phyloP scores from a whole-genome alignment of 164 flowering plant species.

The Nelumbo lutea region DNA sequence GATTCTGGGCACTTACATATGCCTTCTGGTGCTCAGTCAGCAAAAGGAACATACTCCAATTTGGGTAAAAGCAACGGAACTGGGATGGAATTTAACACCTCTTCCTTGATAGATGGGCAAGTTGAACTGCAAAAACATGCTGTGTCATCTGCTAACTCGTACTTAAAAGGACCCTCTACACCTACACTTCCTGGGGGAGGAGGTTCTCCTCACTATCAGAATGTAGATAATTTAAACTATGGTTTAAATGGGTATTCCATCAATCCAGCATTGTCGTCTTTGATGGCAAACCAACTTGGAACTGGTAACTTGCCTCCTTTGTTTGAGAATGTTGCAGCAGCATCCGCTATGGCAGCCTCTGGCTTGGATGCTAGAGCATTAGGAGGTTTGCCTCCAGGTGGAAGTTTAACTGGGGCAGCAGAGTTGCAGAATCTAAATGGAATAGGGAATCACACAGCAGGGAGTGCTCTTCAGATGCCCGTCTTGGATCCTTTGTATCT shows the following conservation, averaged over 20 bases:
- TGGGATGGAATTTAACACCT: constrained; percentile 24
- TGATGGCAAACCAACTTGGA: constrained; percentile 51
- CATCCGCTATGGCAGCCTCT: constrained; percentile 39
- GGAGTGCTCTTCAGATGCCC: constrained; percentile 40
- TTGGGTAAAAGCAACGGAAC: constrained; percentile 26
- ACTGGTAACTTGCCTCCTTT: constrained; percentile 50
- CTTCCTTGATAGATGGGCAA: constrained; percentile 31
- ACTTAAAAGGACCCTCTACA: constrained; percentile 33
- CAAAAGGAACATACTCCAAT: constrained; percentile 23
- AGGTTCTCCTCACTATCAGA: constrained; percentile 50
- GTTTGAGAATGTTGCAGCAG: constrained; percentile 56
- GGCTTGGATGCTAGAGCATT: constrained; percentile 47
- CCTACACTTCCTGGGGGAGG: constrained; percentile 30
- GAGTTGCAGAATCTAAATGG: constrained; percentile 43
- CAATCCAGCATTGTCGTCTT: constrained; percentile 51
- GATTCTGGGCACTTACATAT: constrained; percentile 36
- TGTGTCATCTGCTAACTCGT: constrained; percentile 30
- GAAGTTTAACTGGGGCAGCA: constrained; percentile 40
- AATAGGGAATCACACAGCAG: constrained; percentile 37
- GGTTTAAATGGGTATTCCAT: constrained; percentile 44
- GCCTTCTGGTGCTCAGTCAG: constrained; percentile 28
- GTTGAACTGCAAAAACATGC: constrained; percentile 29
- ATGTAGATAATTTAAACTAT: constrained; percentile 38
- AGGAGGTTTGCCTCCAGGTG: constrained; percentile 28
- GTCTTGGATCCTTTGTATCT: constrained; percentile 56